Conservation (phyloP, 306 rosid species). For the Glycine latifolia region DNA sequence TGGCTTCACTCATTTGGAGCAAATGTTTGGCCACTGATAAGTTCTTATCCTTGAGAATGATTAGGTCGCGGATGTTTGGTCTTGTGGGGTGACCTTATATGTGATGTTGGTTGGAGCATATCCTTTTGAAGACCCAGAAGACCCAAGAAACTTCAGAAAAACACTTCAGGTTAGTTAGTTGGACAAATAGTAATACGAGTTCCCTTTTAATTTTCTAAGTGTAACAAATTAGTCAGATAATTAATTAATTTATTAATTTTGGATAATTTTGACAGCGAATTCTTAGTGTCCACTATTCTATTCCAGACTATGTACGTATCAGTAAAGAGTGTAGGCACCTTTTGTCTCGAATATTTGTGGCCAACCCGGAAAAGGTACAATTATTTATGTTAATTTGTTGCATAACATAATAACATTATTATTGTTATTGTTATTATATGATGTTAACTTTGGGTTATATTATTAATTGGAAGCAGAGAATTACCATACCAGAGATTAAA, state of each 20-base stretch:
- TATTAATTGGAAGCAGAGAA: constrained; percentile 61
- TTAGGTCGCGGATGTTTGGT: constrained; percentile 99
- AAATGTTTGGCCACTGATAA: constrained; percentile 40
- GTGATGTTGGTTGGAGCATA: constrained; percentile 99
- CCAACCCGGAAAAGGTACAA: constrained; percentile 84
- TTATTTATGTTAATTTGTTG: constrained; percentile 36
- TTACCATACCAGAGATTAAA: constrained; percentile 83
- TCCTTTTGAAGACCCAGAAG: constrained; percentile 99
- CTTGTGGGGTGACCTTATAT: constrained; percentile 98
- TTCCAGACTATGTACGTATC: constrained; percentile 88
- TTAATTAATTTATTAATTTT: background rate
- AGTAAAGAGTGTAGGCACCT: constrained; percentile 85
- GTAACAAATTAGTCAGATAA: constrained; percentile 22
- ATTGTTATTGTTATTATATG: constrained; percentile 49
- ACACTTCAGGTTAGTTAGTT: constrained; percentile 78
- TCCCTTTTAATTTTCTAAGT: background rate
- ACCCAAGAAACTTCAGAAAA: constrained; percentile 92
- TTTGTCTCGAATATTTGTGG: constrained; percentile 81
- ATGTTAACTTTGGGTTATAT: background rate
- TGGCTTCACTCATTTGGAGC: constrained; percentile 36
- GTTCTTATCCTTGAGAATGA: constrained; percentile 49
- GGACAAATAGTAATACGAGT: background rate
- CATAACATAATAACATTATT: constrained; percentile 51
- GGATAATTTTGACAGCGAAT: constrained; percentile 71
- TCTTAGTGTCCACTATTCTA: constrained; percentile 85